Base-by-base conservation (phyloP, 108 stramenopile genomes). In the Nannochloropsis oceanica region DNA sequence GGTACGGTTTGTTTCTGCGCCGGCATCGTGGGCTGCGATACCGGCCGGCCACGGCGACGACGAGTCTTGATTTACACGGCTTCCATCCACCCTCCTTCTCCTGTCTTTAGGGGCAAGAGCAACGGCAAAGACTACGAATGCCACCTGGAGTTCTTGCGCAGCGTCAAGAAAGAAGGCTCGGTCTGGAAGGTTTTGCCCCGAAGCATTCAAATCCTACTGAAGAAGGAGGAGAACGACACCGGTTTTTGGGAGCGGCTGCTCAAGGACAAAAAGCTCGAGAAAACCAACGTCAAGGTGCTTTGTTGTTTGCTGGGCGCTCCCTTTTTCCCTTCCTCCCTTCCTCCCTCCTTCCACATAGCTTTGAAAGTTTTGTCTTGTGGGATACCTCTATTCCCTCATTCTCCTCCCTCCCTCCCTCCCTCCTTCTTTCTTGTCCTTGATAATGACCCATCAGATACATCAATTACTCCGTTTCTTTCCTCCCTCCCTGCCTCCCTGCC, bases 101-200 rank as follows among this genome's bases (percentile, higher is more conserved):
- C 50, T 79, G 12, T 20, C 13, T 25, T 42, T 80, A 13, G 88
- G 46, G 91, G 91, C 50, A 91, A 86, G 25, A 86, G 85, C 46
- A 24, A 87, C 42, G 92, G 85, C 27, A 94, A 95, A 84, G 90
- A 93, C 12, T 97, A 97, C 85, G 92, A 93, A 79, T 86, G 95
- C 27, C 91, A 95, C 86, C 93, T 97, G 89, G 93, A 91, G 83
- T 96, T 97, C 86, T 94, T 95, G 86, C 94, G 95, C 85, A 43
- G 88, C 22, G 95, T 96, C 22, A 93, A 96, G 85, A 90, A 94
- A 7, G 92, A 94, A 73, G 95, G 93, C 79, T 94, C 94, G 24
- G 95, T 93, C 12, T 96, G 95, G 92, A 96, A 96, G 81, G 95
- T 96, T 8, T 86, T 95, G 84, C 96, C 95, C 5, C 92, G 95